Base-by-base conservation (phyloP, 2,329 filamentous ascomycete genomes). In the Penicillium olsonii region DNA sequence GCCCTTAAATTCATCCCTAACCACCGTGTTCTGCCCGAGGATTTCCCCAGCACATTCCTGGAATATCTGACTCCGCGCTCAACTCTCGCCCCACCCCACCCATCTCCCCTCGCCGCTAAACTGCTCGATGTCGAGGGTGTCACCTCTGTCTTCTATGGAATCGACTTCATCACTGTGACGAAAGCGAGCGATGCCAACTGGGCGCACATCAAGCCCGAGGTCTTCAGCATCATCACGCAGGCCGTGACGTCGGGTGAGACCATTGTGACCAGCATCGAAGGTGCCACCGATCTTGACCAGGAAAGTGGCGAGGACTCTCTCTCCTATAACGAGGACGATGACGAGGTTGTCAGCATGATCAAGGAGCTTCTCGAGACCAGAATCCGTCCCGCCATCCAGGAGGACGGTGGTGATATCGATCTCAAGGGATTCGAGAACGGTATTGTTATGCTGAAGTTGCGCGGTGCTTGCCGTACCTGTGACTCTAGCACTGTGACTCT, bases 351-450 rank as follows among this genome's bases (percentile, higher is more conserved):
- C 8, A 88, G 90, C 51, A 97, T 97, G 94, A 97, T 99, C 75
- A 96, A 97, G 76, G 94, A 99, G 75, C 77, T 99, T 26, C 79
- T 99, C 29, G 94, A 99, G 73, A 99, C 94, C 20, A 82, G 94
- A 54, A 96, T 99, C 65, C 82, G 94, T 37, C 94, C 94, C 0
- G 89, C 92, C 1, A 99, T 99, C 55, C 94, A 97, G 71, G 94
- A 97, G 69, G 94, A 99, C 61, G 94, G 94, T 40, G 94, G 94
- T 38, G 94, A 99, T 69, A 97, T 99, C 65, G 94, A 99, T 70
- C 95, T 92, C 69, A 80, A 89, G 15, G 92, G 92, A 1, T 97
- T 97, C 64, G 82, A 91, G 59, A 82, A 90, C 61, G 94, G 94
- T 0, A 82, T 87, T 55, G 94, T 96, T n/a, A 69, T 84, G 62